These are phyloP conservation scores for Russula compacta DNA, from an alignment of 768 basidiomycete species.

Conservation along the genomic window DNA sequence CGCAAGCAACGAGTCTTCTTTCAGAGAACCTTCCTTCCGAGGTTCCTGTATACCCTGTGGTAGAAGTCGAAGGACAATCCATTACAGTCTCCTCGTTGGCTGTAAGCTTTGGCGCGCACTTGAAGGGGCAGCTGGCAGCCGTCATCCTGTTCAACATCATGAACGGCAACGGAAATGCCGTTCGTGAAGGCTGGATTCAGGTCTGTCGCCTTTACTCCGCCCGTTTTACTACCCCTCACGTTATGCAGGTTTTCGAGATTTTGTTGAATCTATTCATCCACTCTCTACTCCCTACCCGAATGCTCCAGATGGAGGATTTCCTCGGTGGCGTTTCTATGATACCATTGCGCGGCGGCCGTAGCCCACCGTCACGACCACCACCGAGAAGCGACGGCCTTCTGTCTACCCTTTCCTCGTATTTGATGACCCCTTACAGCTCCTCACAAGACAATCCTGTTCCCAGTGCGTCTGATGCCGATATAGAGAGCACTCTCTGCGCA, in stretches of 20 bases:
- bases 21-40: conserved; percentile 60
- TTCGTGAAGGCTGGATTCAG: conserved; percentile 93
- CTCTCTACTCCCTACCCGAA: conserved; percentile 78
- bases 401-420: conserved; percentile 88
- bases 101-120: conserved; percentile 88
- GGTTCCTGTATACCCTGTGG: conserved; percentile 77
- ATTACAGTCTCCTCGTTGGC: conserved; percentile 89
- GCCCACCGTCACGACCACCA: conserved; percentile 51
- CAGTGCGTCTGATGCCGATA: conserved; percentile 82
- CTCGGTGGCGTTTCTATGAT: conserved; percentile 91
- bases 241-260: conserved; percentile 87
- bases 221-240: conserved; percentile 1
- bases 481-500: conserved; percentile 90
- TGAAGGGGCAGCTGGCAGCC: conserved; percentile 91
- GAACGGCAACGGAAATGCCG: conserved; percentile 88
- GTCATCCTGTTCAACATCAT: conserved; percentile 97
- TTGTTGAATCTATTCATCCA: conserved; percentile 94
- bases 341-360: conserved; percentile 59
- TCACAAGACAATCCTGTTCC: conserved; percentile 70
- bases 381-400: conserved; percentile 79
- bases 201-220: conserved; percentile 31
- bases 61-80: conserved; percentile 83
- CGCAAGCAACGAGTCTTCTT: conserved; percentile 82
- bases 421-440: conserved; percentile 86
- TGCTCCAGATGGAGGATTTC: conserved; percentile 98